phyloP scores from a whole-genome alignment of 129 eudicot species.

The Lonicera japonica region DNA sequence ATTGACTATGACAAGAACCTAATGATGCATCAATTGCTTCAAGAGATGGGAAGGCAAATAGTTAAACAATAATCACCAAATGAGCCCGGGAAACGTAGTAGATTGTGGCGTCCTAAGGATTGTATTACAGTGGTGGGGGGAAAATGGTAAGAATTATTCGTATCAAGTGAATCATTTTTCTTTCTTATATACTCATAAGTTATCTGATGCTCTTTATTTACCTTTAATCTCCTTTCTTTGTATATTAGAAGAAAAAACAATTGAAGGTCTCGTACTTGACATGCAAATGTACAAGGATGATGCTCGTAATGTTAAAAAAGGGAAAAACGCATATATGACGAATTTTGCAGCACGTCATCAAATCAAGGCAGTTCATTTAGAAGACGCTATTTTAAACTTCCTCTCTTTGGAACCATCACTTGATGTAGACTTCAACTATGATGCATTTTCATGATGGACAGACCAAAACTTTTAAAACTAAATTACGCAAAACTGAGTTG shows the following conservation, averaged over 20 bases:
- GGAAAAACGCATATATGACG: too few relatives aligned
- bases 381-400: too few relatives aligned
- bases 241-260: conserved; percentile 20
- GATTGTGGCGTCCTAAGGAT: conserved; percentile 21
- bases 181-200: background rate
- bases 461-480: conserved; percentile 17
- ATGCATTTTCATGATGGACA: conserved; percentile 20
- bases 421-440: too few relatives aligned
- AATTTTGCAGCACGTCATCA: too few relatives aligned
- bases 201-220: background rate
- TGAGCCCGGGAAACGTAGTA: conserved; percentile 13
- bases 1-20: background rate
- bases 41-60: conserved; percentile 26
- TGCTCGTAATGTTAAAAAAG: too few relatives aligned
- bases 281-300: too few relatives aligned
- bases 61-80: conserved; percentile 18
- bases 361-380: too few relatives aligned
- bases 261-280: conserved; percentile 31
- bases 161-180: too few relatives aligned
- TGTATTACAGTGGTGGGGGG: conserved; percentile 22
- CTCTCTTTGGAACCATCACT: too few relatives aligned
- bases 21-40: conserved; percentile 30
- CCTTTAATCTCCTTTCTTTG: background rate
- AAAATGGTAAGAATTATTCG: conserved; percentile 16
- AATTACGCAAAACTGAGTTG: conserved; percentile 14